Conservation (phyloP, 257 asterid genomes). For the Nyctanthes arbortristis region DNA sequence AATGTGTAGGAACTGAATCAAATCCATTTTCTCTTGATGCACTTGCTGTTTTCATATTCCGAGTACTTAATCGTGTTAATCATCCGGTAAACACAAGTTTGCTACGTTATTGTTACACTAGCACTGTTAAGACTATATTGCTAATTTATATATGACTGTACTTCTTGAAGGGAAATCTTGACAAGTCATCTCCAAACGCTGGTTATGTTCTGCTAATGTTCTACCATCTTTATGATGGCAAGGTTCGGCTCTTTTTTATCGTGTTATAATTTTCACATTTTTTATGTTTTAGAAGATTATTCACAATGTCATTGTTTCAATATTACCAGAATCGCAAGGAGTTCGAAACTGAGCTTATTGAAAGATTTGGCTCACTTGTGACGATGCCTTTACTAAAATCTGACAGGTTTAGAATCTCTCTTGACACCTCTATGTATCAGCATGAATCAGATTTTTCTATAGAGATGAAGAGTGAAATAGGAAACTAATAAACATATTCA, state of each 20-base stretch:
- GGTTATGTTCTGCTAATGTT: slow-evolving; percentile 91
- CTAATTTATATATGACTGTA: slow-evolving; percentile 25
- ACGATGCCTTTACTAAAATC: slow-evolving; percentile 84
- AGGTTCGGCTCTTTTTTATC: slow-evolving; percentile 48
- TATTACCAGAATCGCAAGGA: slow-evolving; percentile 71
- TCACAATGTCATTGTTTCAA: slow-evolving; percentile 26
- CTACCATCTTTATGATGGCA: slow-evolving; percentile 92
- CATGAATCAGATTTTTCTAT: background rate
- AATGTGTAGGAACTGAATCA: slow-evolving; percentile 74
- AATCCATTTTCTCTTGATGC: slow-evolving; percentile 93
- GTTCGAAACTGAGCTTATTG: slow-evolving; percentile 78
- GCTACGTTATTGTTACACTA: slow-evolving; percentile 17
- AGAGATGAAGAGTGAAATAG: background rate
- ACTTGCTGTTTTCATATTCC: slow-evolving; percentile 78
- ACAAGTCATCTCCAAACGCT: slow-evolving; percentile 79
- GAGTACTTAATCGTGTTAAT: slow-evolving; percentile 83
- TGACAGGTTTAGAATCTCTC: slow-evolving; percentile 52
- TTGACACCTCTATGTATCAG: slow-evolving; percentile 9
- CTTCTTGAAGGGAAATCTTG: slow-evolving; percentile 83
- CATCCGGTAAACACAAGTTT: slow-evolving; percentile 71
- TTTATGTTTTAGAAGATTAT: slow-evolving; percentile 7
- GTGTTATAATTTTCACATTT: background rate
- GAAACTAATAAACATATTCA: background rate
- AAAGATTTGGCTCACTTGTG: slow-evolving; percentile 89
- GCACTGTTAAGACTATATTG: slow-evolving; percentile 15